phyloP scores from a whole-genome alignment of 257 asterid species.

The Lithospermum erythrorhizon region DNA sequence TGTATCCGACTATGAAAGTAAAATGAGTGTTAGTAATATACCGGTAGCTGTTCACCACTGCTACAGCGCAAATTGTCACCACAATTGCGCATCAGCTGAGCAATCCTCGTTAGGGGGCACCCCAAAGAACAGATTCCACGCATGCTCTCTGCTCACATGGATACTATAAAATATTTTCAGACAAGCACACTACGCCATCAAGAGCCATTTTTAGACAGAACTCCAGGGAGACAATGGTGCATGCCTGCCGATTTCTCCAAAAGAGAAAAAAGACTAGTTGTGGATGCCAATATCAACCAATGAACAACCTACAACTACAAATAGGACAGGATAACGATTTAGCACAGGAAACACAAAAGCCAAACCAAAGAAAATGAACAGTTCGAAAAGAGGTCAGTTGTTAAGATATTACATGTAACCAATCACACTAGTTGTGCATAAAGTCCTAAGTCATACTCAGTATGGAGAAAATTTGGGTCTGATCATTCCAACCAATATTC shows the following conservation, averaged over 20 bases:
- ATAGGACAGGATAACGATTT: too few species aligned
- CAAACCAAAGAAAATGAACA: too few species aligned
- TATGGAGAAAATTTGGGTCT: too few species aligned
- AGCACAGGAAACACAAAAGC: too few species aligned
- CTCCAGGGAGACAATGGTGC: slow-evolving; percentile 1
- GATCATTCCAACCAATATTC: too few species aligned
- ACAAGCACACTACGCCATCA: slow-evolving; percentile 10
- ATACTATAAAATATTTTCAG: slow-evolving; percentile 24
- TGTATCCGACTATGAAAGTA: slow-evolving; percentile 51
- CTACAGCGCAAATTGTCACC: slow-evolving; percentile 62
- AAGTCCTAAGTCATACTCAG: too few species aligned
- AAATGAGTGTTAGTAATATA: slow-evolving; percentile 29
- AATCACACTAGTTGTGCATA: too few species aligned
- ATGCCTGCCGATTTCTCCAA: slow-evolving; percentile 20
- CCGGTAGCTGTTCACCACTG: slow-evolving; percentile 52
- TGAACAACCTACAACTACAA: too few species aligned
- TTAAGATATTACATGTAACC: too few species aligned
- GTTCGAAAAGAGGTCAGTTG: too few species aligned
- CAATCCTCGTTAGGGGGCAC: slow-evolving; percentile 65
- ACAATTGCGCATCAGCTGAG: slow-evolving; percentile 91
- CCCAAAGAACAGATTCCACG: slow-evolving; percentile 67
- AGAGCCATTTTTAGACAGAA: slow-evolving; percentile 7
- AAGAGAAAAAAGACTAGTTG: slow-evolving; percentile 11
- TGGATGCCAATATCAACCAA: too few species aligned
- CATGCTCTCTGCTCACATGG: slow-evolving; percentile 85